Conservation (phyloP, 257 asterid species). For the Verbascum thapsus region DNA sequence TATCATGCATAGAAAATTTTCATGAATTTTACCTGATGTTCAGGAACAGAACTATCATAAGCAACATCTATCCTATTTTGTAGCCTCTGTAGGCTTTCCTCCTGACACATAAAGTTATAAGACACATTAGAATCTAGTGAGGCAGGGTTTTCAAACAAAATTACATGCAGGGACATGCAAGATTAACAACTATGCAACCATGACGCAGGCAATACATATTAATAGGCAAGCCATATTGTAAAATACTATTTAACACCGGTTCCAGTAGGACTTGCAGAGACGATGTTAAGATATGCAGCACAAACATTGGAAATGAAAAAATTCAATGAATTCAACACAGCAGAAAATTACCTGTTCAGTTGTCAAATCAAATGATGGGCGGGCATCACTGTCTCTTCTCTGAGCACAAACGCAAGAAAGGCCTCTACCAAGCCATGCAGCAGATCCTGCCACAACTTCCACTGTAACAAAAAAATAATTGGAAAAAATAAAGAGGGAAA, state of each 20-base stretch:
- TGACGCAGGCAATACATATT: constrained; percentile 15
- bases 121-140: constrained; percentile 31
- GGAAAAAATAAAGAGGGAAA: constrained; percentile 29
- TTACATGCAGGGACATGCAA: constrained; percentile 25
- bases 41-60: constrained; percentile 77
- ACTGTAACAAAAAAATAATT: constrained; percentile 48
- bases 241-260: too few species aligned
- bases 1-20: constrained; percentile 6
- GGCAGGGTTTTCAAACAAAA: constrained; percentile 17
- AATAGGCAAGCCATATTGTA: constrained; percentile 19
- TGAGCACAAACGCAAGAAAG: constrained; percentile 97
- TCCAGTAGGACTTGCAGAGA: constrained; percentile 26
- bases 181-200: constrained; percentile 23
- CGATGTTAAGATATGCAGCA: constrained; percentile 1
- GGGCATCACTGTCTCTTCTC: constrained; percentile 89
- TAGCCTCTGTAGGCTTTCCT: constrained; percentile 81
- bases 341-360: constrained; percentile 68
- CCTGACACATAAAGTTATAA: constrained; percentile 48
- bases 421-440: constrained; percentile 99
- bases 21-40: constrained; percentile 75
- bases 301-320: constrained; percentile 20
- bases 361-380: constrained; percentile 91
- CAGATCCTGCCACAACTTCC: constrained; percentile 95
- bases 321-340: constrained; percentile 16
- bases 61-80: constrained; percentile 83